Evolutionary conservation across 176 grass and related monocot species (phyloP).

Genomic region (Bonia amplexicaulis): DNA sequence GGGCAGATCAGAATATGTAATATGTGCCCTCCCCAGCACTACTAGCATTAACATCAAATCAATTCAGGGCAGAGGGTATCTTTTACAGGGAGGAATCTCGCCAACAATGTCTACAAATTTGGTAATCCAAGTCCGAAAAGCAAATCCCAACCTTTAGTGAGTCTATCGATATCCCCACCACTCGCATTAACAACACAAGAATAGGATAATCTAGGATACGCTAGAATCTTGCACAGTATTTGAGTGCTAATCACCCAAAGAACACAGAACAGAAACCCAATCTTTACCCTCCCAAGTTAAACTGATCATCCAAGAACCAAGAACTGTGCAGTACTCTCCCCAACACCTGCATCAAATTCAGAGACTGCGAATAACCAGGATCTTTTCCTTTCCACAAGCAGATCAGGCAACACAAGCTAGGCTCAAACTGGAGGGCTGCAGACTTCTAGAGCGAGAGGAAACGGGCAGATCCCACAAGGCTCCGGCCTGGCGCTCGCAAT

Average conservation of each 20-base stretch:
- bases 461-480: conserved; percentile 9
- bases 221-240: background rate
- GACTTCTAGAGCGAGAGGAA: background rate
- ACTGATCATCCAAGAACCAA: background rate
- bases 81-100: conserved; percentile 16
- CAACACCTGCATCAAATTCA: background rate
- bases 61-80: background rate
- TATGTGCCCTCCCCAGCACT: background rate
- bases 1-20: background rate
- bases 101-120: conserved; percentile 5
- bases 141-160: background rate
- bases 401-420: background rate
- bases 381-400: background rate
- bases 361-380: background rate
- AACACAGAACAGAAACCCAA: background rate
- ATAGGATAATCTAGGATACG: conserved; percentile 7
- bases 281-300: background rate
- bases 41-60: conserved; percentile 30
- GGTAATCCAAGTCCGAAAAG: background rate
- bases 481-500: conserved; percentile 18
- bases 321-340: background rate
- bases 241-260: background rate
- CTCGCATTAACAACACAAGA: conserved; percentile 10
- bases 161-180: background rate
- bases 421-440: background rate